phyloP scores from a whole-genome alignment of 768 basidiomycete genomes.

The Boletus coccyginus region DNA sequence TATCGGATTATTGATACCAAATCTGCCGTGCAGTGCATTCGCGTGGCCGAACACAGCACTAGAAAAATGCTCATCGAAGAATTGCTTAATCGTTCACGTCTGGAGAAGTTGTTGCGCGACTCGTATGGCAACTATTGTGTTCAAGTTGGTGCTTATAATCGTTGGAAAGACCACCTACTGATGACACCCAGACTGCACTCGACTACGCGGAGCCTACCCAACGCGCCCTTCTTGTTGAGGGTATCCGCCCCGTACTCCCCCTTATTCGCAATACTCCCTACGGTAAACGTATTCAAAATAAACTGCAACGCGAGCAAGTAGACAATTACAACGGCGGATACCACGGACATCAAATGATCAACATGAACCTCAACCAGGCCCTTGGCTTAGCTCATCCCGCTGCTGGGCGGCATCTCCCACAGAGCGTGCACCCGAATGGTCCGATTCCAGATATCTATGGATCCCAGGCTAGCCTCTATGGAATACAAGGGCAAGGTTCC shows the following conservation, averaged over 20 bases:
- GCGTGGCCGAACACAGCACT: slow-evolving; percentile 93
- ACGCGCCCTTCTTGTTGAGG: slow-evolving; percentile 89
- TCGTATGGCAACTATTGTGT: slow-evolving; percentile 97
- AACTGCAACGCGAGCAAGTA: slow-evolving; percentile 91
- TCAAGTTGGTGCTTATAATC: slow-evolving; percentile 48
- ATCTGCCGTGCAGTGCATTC: slow-evolving; percentile 54
- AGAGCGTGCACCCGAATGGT: slow-evolving; percentile 49
- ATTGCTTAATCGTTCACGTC: slow-evolving; percentile 86
- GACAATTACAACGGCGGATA: slow-evolving; percentile 59
- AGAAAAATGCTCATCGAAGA: slow-evolving; percentile 95
- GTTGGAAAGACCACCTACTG: slow-evolving; percentile 8
- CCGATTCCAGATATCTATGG: slow-evolving; percentile 66
- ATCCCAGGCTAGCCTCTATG: slow-evolving; percentile 59
- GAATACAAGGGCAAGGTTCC: slow-evolving; percentile 52
- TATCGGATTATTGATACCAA: neutral
- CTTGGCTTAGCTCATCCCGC: slow-evolving; percentile 43
- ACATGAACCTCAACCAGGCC: slow-evolving; percentile 53
- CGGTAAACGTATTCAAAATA: slow-evolving; percentile 98
- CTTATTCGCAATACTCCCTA: slow-evolving; percentile 99
- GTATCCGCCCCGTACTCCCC: slow-evolving; percentile 97
- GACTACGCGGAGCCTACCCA: slow-evolving; percentile 97
- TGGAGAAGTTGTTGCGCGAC: slow-evolving; percentile 94
- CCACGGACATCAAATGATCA: slow-evolving; percentile 60
- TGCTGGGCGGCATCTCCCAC: slow-evolving; percentile 56
- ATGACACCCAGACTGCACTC: slow-evolving; percentile 72